Conservation (phyloP, 441 rosid species). For the Eutrema salsugineum region DNA sequence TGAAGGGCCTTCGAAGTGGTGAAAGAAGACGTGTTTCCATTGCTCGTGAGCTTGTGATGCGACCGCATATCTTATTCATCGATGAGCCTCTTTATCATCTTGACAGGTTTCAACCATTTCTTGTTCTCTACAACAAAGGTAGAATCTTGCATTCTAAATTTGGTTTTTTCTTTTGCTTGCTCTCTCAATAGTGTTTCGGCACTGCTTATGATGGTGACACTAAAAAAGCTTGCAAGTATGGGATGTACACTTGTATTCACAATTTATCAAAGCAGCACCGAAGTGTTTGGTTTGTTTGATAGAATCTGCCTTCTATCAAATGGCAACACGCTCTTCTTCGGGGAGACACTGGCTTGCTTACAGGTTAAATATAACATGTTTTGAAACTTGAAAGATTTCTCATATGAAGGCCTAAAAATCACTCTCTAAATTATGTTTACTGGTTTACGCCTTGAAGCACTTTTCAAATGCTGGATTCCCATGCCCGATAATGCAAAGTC, state of each 20-base stretch:
- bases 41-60: conserved; percentile 97
- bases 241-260: conserved; percentile 97
- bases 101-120: conserved; percentile 54
- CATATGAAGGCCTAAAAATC: not conserved
- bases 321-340: conserved; percentile 96
- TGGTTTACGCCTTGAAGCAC: conserved; percentile 56
- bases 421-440: conserved; percentile 27
- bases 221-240: conserved; percentile 93
- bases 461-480: conserved; percentile 99
- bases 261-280: conserved; percentile 92
- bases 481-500: conserved; percentile 99
- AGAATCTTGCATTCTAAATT: not conserved
- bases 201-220: conserved; percentile 97
- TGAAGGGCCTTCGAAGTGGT: conserved; percentile 88
- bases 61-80: conserved; percentile 87
- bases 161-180: not conserved
- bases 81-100: conserved; percentile 99
- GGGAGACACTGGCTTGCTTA: conserved; percentile 97
- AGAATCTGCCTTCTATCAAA: conserved; percentile 95
- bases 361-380: conserved; percentile 52
- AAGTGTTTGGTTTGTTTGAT: conserved; percentile 99
- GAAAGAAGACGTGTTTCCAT: conserved; percentile 97
- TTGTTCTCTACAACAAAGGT: not conserved
- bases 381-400: not conserved
- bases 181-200: conserved; percentile 77